Evolutionary conservation across 805 yeast species (phyloP).

Genomic region (Wickerhamiella siamensis): DNA sequence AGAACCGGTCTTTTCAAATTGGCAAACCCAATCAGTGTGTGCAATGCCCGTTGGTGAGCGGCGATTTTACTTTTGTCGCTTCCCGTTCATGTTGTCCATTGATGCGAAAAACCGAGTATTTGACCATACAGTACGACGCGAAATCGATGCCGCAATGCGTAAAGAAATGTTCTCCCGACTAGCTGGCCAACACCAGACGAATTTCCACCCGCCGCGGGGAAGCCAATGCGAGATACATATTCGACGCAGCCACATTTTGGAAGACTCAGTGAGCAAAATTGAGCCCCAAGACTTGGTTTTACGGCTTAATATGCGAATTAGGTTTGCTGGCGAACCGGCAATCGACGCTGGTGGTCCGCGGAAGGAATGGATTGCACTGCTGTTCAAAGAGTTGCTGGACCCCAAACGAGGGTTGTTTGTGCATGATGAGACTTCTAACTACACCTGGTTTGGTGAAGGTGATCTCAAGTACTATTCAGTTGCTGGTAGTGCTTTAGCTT

Average conservation of each 20-base stretch:
- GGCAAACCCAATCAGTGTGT: not conserved
- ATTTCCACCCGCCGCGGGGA: not conserved
- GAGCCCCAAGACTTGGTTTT: constrained; percentile 29
- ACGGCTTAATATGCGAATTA: constrained; percentile 61
- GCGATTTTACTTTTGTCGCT: constrained; percentile 57
- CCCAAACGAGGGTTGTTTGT: constrained; percentile 54
- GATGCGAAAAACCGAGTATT: constrained; percentile 71
- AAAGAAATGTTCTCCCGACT: constrained; percentile 12
- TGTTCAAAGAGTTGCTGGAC: constrained; percentile 56
- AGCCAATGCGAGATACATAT: constrained; percentile 36
- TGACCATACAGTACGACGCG: constrained; percentile 33
- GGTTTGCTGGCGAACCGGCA: constrained; percentile 80
- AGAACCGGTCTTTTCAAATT: not conserved
- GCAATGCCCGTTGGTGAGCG: constrained; percentile 8
- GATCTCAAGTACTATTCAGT: constrained; percentile 37
- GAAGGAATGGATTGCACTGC: constrained; percentile 81
- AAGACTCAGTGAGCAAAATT: constrained; percentile 40
- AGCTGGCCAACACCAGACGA: constrained; percentile 2
- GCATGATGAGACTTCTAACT: constrained; percentile 52
- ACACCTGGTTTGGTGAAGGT: constrained; percentile 52
- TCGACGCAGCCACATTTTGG: constrained; percentile 49
- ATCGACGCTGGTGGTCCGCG: constrained; percentile 90
- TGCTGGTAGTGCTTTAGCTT: constrained; percentile 75
- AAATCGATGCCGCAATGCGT: constrained; percentile 10
- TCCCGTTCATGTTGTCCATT: constrained; percentile 65